Conservation (phyloP, 2,329 filamentous ascomycete genomes). For the Blastomyces parvus region DNA sequence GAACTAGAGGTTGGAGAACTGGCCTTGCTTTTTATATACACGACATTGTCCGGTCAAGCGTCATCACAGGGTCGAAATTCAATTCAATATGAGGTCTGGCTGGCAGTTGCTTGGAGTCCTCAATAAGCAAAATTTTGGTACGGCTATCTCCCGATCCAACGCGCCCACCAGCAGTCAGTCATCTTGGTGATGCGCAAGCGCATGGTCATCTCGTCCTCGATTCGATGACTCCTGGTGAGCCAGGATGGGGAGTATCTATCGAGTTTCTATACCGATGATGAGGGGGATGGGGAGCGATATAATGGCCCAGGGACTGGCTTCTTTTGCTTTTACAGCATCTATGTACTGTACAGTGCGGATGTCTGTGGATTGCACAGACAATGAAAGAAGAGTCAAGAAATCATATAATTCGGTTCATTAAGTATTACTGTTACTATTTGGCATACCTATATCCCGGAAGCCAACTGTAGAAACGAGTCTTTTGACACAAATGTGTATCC, state of each 20-base stretch:
- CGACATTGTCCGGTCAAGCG: background rate
- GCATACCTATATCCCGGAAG: too few species aligned
- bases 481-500: background rate
- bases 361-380: background rate
- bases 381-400: too few species aligned
- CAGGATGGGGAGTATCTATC: background rate
- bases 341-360: too few species aligned
- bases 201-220: background rate
- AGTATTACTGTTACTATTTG: too few species aligned
- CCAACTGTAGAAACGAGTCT: background rate
- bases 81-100: background rate
- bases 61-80: background rate
- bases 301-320: background rate
- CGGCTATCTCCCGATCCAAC: background rate
- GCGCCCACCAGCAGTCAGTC: background rate
- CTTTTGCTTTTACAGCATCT: background rate
- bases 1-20: background rate
- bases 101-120: background rate
- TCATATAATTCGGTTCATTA: too few species aligned
- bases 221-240: background rate
- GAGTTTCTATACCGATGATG: background rate
- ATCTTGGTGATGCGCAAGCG: background rate
- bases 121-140: background rate
- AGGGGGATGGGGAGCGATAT: background rate
- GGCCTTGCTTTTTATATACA: background rate